Conservation (phyloP, 805 yeast species). For the Kodamaea kakaduensis region DNA sequence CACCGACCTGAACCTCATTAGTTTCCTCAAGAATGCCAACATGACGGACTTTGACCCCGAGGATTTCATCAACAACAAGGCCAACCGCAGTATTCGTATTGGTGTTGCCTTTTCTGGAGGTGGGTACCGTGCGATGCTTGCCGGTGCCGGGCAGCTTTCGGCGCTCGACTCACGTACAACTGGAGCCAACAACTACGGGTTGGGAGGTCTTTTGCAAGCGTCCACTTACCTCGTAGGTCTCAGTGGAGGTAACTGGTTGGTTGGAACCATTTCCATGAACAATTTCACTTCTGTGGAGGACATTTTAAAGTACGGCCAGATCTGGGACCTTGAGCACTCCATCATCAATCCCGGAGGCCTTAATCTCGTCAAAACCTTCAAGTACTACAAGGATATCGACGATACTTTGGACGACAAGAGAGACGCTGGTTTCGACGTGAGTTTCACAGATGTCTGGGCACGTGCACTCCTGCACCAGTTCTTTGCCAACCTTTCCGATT, state of each 20-base stretch:
- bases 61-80: constrained; percentile 31
- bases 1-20: constrained; percentile 43
- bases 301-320: constrained; percentile 22
- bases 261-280: constrained; percentile 57
- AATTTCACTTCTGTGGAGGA: constrained; percentile 52
- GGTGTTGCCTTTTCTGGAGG: constrained; percentile 74
- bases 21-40: constrained; percentile 44
- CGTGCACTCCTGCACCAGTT: constrained; percentile 39
- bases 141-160: constrained; percentile 40
- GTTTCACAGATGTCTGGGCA: constrained; percentile 43
- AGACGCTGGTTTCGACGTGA: constrained; percentile 35
- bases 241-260: constrained; percentile 61
- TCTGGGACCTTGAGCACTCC: constrained; percentile 55
- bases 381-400: constrained; percentile 34
- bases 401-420: constrained; percentile 28
- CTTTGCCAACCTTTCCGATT: constrained; percentile 24
- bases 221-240: constrained; percentile 71
- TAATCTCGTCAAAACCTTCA: constrained; percentile 61
- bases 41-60: constrained; percentile 47
- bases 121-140: constrained; percentile 85
- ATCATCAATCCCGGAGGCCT: constrained; percentile 62
- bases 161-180: constrained; percentile 36
- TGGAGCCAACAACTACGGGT: constrained; percentile 23
- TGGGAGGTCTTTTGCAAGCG: constrained; percentile 56
- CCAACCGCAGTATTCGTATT: constrained; percentile 43